These are phyloP conservation scores for Coffea eugenioides DNA, from an alignment of 257 asterid genomes.

Conservation along the genomic window DNA sequence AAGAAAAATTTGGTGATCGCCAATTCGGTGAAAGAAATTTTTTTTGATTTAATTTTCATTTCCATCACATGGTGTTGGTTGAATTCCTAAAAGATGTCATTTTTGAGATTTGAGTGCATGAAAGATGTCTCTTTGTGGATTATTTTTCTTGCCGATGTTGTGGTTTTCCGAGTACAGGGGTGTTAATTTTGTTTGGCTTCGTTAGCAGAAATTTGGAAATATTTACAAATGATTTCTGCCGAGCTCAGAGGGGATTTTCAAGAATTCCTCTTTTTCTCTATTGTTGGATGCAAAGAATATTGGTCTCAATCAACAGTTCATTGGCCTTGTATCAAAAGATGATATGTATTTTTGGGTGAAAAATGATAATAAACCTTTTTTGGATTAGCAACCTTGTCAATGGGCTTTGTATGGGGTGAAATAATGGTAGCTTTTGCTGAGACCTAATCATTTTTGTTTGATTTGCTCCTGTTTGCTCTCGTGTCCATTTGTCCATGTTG, in stretches of 20 bases:
- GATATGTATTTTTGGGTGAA: not conserved
- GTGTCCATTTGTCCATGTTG: not conserved
- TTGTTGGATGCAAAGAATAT: not conserved
- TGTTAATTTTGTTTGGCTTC: not conserved
- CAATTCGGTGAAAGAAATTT: not conserved
- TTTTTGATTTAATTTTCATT: not conserved
- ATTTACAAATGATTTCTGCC: not conserved
- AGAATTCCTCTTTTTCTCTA: not conserved
- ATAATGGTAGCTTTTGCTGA: not conserved
- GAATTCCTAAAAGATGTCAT: not conserved
- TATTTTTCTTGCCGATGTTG: not conserved
- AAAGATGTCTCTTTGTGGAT: not conserved
- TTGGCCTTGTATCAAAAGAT: not conserved
- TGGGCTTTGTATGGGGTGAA: not conserved
- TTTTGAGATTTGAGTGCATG: not conserved
- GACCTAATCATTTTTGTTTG: not conserved
- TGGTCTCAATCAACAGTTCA: not conserved
- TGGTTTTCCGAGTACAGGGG: not conserved
- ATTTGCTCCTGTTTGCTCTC: not conserved
- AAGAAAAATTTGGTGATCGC: not conserved
- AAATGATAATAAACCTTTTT: not conserved
- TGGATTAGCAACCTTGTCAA: not conserved
- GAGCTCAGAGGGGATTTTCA: not conserved
- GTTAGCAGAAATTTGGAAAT: not conserved
- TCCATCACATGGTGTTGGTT: not conserved